phyloP scores from a whole-genome alignment of 2,329 filamentous ascomycete genomes.

The Scedosporium dehoogii region DNA sequence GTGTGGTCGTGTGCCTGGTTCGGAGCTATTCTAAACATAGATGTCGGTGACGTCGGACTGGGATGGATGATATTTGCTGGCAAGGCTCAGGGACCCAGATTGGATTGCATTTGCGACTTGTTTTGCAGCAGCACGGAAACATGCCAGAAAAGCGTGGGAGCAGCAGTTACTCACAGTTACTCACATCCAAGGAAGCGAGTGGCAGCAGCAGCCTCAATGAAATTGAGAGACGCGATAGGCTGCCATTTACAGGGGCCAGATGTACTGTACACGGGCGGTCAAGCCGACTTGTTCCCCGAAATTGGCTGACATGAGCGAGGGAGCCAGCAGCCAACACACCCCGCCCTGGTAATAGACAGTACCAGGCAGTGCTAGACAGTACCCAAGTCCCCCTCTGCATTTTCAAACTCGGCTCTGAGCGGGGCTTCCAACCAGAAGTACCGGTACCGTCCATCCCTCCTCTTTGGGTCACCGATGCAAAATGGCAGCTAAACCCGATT shows the following conservation, averaged over 20 bases:
- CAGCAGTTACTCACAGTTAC: too few relatives aligned
- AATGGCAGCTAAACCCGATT: background rate
- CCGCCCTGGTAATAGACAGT: background rate
- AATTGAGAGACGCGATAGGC: too few relatives aligned
- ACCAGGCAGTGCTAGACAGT: background rate
- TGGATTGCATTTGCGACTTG: background rate
- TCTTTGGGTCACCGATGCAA: background rate
- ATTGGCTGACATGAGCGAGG: background rate
- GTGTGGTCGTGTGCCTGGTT: background rate
- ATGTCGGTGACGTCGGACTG: background rate
- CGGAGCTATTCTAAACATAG: background rate
- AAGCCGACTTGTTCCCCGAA: too few relatives aligned
- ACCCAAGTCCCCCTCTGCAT: background rate
- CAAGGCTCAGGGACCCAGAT: background rate
- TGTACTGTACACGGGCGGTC: too few relatives aligned
- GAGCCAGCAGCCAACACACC: too few relatives aligned
- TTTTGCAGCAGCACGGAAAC: background rate
- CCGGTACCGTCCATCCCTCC: background rate
- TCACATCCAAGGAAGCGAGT: too few relatives aligned
- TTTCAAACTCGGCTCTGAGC: background rate
- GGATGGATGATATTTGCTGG: background rate
- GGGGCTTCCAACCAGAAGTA: background rate
- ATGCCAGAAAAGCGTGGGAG: background rate
- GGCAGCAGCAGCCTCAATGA: too few relatives aligned
- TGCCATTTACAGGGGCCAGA: too few relatives aligned